Evolutionary conservation across 1,284 basidiomycete species (phyloP).

Genomic region (Ganoderma leucocontextum): DNA sequence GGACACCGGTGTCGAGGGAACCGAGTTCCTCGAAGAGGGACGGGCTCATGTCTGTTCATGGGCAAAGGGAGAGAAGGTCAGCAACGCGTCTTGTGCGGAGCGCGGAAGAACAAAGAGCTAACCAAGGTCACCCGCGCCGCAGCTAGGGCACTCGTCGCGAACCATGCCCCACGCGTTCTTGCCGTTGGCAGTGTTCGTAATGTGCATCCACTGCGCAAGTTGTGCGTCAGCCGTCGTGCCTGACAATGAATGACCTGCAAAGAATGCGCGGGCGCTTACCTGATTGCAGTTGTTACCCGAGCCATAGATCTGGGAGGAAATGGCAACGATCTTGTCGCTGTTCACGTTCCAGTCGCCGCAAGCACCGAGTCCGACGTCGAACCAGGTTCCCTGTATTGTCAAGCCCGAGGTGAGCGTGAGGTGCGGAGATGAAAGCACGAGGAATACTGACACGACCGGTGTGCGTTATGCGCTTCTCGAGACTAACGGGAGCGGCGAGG

Average conservation of each 20-base stretch:
- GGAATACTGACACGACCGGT: slow-evolving; percentile 53
- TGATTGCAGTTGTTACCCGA: slow-evolving; percentile 48
- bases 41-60: slow-evolving; percentile 40
- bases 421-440: slow-evolving; percentile 16
- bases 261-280: slow-evolving; percentile 34
- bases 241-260: not conserved
- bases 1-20: slow-evolving; percentile 39
- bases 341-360: slow-evolving; percentile 48
- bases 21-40: slow-evolving; percentile 41
- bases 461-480: slow-evolving; percentile 59
- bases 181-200: slow-evolving; percentile 45
- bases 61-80: slow-evolving; percentile 8
- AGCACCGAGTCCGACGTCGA: slow-evolving; percentile 51
- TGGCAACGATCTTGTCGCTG: slow-evolving; percentile 49
- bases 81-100: slow-evolving; percentile 2
- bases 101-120: slow-evolving; percentile 22
- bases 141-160: slow-evolving; percentile 48
- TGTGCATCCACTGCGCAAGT: slow-evolving; percentile 38
- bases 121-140: slow-evolving; percentile 46
- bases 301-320: slow-evolving; percentile 46
- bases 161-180: slow-evolving; percentile 42
- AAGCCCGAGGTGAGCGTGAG: slow-evolving; percentile 17
- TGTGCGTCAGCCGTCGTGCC: slow-evolving; percentile 5
- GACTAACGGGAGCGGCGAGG: slow-evolving; percentile 57
- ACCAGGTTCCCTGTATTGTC: slow-evolving; percentile 50